phyloP scores from a whole-genome alignment of 2,329 filamentous ascomycete genomes.

The Aaosphaeria arxii region DNA sequence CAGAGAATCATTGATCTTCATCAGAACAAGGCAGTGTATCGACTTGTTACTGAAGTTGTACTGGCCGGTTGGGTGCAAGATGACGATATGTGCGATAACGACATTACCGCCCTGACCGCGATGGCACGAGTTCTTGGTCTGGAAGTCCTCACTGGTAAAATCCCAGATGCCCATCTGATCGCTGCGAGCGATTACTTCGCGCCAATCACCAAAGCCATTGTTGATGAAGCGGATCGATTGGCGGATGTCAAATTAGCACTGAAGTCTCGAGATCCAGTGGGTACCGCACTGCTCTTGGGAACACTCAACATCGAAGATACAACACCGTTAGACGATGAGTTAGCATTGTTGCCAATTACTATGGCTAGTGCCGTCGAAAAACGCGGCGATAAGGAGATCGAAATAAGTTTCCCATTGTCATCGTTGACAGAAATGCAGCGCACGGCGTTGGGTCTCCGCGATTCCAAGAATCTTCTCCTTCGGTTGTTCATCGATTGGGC shows the following conservation, averaged over 20 bases:
- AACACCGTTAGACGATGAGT: constrained; percentile 24
- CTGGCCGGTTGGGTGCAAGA: constrained; percentile 23
- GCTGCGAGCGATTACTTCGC: constrained; percentile 19
- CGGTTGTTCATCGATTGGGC: constrained; percentile 15
- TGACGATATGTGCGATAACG: constrained; percentile 5
- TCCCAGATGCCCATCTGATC: constrained; percentile 11
- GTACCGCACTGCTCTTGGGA: constrained; percentile 21
- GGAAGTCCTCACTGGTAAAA: neutral
- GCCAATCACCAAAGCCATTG: constrained; percentile 14
- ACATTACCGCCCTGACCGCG: constrained; percentile 13
- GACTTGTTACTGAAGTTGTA: constrained; percentile 19
- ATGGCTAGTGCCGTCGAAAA: constrained; percentile 23
- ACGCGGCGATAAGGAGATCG: constrained; percentile 18
- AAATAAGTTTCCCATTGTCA: constrained; percentile 26
- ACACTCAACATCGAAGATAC: constrained; percentile 20
- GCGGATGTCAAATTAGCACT: constrained; percentile 18
- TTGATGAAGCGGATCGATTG: constrained; percentile 21
- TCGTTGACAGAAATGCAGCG: constrained; percentile 20
- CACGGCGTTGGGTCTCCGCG: constrained; percentile 21
- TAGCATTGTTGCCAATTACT: constrained; percentile 17
- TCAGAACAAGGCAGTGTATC: constrained; percentile 7
- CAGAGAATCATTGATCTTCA: constrained; percentile 17
- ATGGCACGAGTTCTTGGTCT: constrained; percentile 10
- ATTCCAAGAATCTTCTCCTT: constrained; percentile 20
- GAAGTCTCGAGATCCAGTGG: constrained; percentile 21